Evolutionary conservation across 1,139 yeast genomes (phyloP), one percentile per base, ranked within the genome.

Genomic region (Protomyces lactucae-debilis): DNA sequence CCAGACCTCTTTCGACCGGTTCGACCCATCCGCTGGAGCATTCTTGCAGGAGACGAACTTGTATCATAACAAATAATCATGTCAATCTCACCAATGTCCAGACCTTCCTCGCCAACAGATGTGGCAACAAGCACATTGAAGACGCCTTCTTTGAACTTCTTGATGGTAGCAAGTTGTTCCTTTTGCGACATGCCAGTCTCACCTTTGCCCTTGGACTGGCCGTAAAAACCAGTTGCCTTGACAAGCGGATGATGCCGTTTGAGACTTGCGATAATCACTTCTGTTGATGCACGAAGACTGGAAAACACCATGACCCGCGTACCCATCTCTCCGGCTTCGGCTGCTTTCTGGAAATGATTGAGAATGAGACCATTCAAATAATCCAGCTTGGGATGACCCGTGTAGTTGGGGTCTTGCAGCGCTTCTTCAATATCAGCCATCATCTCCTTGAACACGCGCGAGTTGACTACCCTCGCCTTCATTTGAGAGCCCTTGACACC

Each of bases 1-100:
- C 99, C 99, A 69, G 88, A 90, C 69, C 97, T 79, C 72, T 90
- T 89, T 76, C 99, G 86, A 16, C 99, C 99, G 0, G 99, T 95
- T 77, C 99, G 84, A 39, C 99, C 99, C 95, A 95, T 89, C 70
- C 99, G 79, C 74, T 95, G 99, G 55, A 95, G 82, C 71, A 88
- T 91, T 67, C 95, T 89, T 66, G 95, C 93, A 0, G 99, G 98
- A 57, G 97, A 89, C 40, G 91, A 82, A 0, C 97, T 91, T 0
- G 96, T 89, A 71, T 95, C 99, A 74, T 86, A 93, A 72, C 97
- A 91, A 4, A 93, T 81, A 70, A 95, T 93, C 70, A 93, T 74
- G 74, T 95, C 99, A 61, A 95, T 99, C 72, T 95, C 98, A 39
- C 99, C 98, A 69, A 95, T 95, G 78, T 95, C 99, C 68, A 95